Conservation (phyloP, 768 basidiomycete genomes). For the Phylloporus arenicola region DNA sequence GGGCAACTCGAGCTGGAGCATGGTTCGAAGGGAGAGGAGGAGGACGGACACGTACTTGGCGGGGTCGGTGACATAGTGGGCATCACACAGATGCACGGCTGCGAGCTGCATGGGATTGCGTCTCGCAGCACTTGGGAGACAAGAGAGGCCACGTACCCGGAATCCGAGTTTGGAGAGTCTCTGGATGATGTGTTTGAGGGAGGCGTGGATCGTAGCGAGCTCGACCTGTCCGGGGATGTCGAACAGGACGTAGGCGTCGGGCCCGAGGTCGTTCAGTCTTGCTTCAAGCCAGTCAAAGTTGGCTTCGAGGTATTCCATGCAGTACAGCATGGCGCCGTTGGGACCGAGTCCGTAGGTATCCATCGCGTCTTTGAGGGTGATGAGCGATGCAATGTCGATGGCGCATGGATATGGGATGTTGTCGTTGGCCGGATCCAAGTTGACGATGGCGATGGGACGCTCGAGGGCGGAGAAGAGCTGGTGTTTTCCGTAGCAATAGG, state of each 20-base stretch:
- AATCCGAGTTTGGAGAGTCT: conserved; percentile 70
- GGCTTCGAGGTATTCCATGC: conserved; percentile 94
- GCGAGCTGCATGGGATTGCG: conserved; percentile 55
- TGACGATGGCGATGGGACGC: conserved; percentile 85
- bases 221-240: conserved; percentile 98
- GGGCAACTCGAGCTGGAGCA: conserved; percentile 98
- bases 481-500: conserved; percentile 82
- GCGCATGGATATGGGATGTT: conserved; percentile 88
- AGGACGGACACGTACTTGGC: conserved; percentile 92
- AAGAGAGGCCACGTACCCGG: conserved; percentile 58
- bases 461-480: conserved; percentile 84
- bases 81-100: conserved; percentile 92
- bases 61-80: conserved; percentile 94
- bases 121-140: not conserved
- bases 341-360: conserved; percentile 79
- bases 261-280: conserved; percentile 55
- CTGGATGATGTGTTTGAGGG: conserved; percentile 72
- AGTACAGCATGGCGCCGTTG: conserved; percentile 94
- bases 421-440: conserved; percentile 94
- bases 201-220: conserved; percentile 91
- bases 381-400: conserved; percentile 76
- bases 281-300: conserved; percentile 88
- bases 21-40: conserved; percentile 86
- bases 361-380: conserved; percentile 88
- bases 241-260: conserved; percentile 84